These are phyloP conservation scores for Phycomyces blakesleeanus DNA, from an alignment of 192 early-diverging fungal species.

Conservation along the genomic window DNA sequence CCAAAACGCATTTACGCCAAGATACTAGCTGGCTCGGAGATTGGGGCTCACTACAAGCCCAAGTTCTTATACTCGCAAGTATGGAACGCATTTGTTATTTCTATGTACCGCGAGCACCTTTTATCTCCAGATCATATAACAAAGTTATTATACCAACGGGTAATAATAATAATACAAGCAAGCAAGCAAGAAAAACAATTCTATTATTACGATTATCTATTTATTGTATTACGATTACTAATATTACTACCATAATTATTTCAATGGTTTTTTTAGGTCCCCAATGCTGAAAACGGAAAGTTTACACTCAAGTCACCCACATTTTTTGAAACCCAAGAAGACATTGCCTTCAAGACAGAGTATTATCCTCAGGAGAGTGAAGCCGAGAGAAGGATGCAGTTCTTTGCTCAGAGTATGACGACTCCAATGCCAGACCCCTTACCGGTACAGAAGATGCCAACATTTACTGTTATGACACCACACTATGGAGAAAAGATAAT, in stretches of 20 bases:
- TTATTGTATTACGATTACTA: no score
- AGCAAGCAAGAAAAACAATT: no score
- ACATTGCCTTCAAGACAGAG: slow-evolving; percentile 60
- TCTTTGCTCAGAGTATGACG: slow-evolving; percentile 83
- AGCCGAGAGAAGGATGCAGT: slow-evolving; percentile 78
- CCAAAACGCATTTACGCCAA: slow-evolving; percentile 80
- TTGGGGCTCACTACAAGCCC: slow-evolving; percentile 69
- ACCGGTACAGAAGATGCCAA: slow-evolving; percentile 79
- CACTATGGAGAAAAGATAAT: slow-evolving; percentile 86
- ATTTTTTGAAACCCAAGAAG: slow-evolving; percentile 64
- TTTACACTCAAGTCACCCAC: slow-evolving; percentile 66
- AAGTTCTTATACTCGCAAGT: slow-evolving; percentile 79
- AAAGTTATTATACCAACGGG: slow-evolving; percentile 73
- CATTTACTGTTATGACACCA: slow-evolving; percentile 80
- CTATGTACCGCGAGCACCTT: slow-evolving; percentile 80
- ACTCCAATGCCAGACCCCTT: slow-evolving; percentile 77
- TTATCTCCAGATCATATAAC: slow-evolving; percentile 71
- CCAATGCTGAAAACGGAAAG: slow-evolving; percentile 47
- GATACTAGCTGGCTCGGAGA: slow-evolving; percentile 60
- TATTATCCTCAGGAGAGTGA: slow-evolving; percentile 70
- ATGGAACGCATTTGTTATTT: slow-evolving; percentile 81
- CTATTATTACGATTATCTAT: no score
- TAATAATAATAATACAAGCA: slow-evolving; percentile 32
- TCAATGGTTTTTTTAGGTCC: slow-evolving; percentile 15
- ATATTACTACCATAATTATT: background rate